Base-by-base conservation (phyloP, 352 stramenopile genomes). In the Pythium grandisporangium region DNA sequence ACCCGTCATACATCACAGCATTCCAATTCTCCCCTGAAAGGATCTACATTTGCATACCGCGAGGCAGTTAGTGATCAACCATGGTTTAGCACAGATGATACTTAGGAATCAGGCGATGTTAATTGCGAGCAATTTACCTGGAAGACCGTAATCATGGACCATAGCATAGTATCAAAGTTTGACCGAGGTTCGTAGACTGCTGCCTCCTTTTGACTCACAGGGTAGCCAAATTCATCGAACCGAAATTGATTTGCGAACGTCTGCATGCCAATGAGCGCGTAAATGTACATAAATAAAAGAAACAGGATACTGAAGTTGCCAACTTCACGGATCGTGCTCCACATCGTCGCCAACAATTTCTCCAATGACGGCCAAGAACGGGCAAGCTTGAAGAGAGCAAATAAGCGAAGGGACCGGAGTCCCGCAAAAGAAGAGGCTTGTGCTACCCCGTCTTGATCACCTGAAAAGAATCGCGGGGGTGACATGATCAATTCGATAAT, bases 21-120 rank as follows among this genome's bases (percentile, higher is more conserved):
- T 90, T 96, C 87, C 88, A 97, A 58, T 96, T 95, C 46, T 98
- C 89, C 19, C 86, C 88, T 17, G 87, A 93, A 21, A 97, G 56
- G 32, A n/a, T n/a, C n/a, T n/a, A n/a, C n/a, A n/a, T n/a, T n/a
- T n/a, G n/a, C n/a, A n/a, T n/a, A n/a, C n/a, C n/a, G n/a, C n/a
- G n/a, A n/a, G n/a, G n/a, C n/a, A n/a, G n/a, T n/a, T n/a, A n/a
- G n/a, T n/a, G n/a, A n/a, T n/a, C n/a, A n/a, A n/a, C n/a, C n/a
- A n/a, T n/a, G n/a, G n/a, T n/a, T n/a, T n/a, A n/a, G n/a, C n/a
- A n/a, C n/a, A n/a, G n/a, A n/a, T n/a, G n/a, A n/a, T n/a, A n/a
- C n/a, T n/a, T n/a, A n/a, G n/a, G n/a, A n/a, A n/a, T n/a, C n/a
- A n/a, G n/a, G n/a, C n/a, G n/a, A n/a, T n/a, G n/a, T n/a, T n/a